Evolutionary conservation across 192 early-diverging fungal genomes (phyloP), one percentile per base, ranked within the genome.

Genomic region (Funneliformis geosporum): DNA sequence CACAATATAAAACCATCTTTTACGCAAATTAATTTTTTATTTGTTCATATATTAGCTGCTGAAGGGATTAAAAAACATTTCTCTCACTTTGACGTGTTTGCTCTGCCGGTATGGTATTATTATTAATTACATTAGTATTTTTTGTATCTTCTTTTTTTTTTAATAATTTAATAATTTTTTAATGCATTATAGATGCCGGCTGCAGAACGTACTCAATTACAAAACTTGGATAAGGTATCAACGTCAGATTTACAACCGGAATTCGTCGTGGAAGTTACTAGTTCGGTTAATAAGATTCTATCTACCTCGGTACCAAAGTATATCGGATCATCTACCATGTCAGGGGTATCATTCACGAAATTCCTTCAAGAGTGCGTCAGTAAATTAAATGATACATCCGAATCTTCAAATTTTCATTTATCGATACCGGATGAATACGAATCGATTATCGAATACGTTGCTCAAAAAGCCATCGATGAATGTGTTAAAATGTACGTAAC

Each of bases 341-440:
- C 43, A 50, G 76, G 76, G 8, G 3, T 50, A 16, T 18, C 76
- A 23, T 78, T 65, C 28, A 44, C 76, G 39, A 47, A 47, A 47
- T 78, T 78, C 68, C 43, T 78, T 44, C 18, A 12, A 11, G 64
- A 78, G 14, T 78, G 76, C 33, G 76, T 78, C 11, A 21, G 16
- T 8, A 33, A 28, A 43, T 42, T 78, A 43, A 78, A 78, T 21
- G 65, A 78, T 14, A 64, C 75, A 44, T 33, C 33, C 2, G 33
- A 33, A 33, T n/a, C 16, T 18, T 68, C 66, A 40, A 66, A 69
- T 21, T 23, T 55, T 21, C 60, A 47, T 12, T 27, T 78, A 28
- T 78, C 76, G 10, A 67, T 78, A 6, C 76, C 76, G 18, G 40
- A 39, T 21, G 76, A 78, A 50, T 78, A 78, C 28, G 42, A 28